Conservation (phyloP, 345 rosid genomes). For the Cochlearia excelsa region DNA sequence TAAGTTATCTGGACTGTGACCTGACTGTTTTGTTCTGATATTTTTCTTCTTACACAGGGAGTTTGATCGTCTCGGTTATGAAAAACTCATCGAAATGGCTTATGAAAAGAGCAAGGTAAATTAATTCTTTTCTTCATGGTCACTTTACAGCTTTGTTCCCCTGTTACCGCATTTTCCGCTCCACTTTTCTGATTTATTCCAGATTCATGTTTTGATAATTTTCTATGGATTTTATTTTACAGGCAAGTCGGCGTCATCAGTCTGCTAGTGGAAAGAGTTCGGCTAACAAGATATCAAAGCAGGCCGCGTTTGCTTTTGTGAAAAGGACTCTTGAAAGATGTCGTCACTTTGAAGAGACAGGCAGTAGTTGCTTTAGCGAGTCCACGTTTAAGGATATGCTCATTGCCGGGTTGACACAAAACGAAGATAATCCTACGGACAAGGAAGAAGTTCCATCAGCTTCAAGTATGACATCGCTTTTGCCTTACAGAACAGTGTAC, state of each 20-base stretch:
- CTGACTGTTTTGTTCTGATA: slow-evolving; percentile 16
- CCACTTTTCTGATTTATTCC: not conserved
- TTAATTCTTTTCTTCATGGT: not conserved
- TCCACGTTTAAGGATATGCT: slow-evolving; percentile 64
- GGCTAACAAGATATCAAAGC: slow-evolving; percentile 73
- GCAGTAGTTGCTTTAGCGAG: slow-evolving; percentile 83
- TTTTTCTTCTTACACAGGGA: slow-evolving; percentile 46
- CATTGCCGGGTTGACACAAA: slow-evolving; percentile 43
- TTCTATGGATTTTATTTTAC: slow-evolving; percentile 20
- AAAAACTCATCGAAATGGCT: slow-evolving; percentile 77
- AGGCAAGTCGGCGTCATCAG: slow-evolving; percentile 68
- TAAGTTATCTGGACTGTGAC: slow-evolving; percentile 17
- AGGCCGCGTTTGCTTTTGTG: slow-evolving; percentile 75
- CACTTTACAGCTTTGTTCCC: slow-evolving; percentile 6
- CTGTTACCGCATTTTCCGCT: not conserved
- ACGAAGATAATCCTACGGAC: slow-evolving; percentile 39
- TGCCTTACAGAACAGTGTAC: slow-evolving; percentile 6
- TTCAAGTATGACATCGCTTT: slow-evolving; percentile 24
- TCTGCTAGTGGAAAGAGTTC: slow-evolving; percentile 72
- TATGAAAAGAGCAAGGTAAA: slow-evolving; percentile 81
- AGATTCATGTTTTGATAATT: slow-evolving; percentile 22
- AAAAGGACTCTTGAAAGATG: slow-evolving; percentile 68
- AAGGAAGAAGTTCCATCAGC: slow-evolving; percentile 47
- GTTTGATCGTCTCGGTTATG: slow-evolving; percentile 63
- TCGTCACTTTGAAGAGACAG: slow-evolving; percentile 71